These are phyloP conservation scores for Sequoiadendron giganteum DNA, from an alignment of 75 land plant genomes.

Conservation along the genomic window DNA sequence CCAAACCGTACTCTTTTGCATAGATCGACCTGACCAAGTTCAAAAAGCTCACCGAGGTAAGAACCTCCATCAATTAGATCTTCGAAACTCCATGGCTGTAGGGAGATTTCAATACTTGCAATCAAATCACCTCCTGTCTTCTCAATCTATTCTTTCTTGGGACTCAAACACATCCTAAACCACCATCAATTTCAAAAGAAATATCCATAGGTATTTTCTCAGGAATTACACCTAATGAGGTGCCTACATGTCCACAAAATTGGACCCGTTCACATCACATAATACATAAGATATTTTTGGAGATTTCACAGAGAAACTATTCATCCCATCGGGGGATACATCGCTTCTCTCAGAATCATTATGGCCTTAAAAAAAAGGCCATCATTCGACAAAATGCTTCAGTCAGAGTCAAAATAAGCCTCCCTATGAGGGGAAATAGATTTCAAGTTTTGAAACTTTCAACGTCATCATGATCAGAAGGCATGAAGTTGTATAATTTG, in stretches of 20 bases:
- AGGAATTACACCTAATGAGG: background rate
- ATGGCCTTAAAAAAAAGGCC: background rate
- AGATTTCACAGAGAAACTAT: background rate
- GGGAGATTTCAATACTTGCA: too few species aligned
- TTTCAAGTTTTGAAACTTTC: background rate
- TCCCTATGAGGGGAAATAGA: background rate
- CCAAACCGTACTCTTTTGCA: too few species aligned
- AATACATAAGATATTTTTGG: background rate
- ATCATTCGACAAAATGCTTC: background rate
- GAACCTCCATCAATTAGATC: too few species aligned
- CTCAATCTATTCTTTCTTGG: background rate
- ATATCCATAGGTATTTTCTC: background rate
- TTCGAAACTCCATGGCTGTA: too few species aligned
- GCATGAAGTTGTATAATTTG: background rate
- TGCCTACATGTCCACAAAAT: background rate
- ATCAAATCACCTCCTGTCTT: background rate
- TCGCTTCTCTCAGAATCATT: background rate
- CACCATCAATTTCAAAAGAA: background rate
- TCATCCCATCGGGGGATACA: background rate
- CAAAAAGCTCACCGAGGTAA: too few species aligned
- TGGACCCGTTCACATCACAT: background rate
- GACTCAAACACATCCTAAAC: background rate
- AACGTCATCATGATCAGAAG: background rate
- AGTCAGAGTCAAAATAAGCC: background rate
- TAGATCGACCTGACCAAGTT: background rate